A percentile compares a stretch with the other conserved stretches of the same genome.
Evolutionary conservation across 441 rosid species (phyloP).

Genomic region (Monsonia emarginata): DNA sequence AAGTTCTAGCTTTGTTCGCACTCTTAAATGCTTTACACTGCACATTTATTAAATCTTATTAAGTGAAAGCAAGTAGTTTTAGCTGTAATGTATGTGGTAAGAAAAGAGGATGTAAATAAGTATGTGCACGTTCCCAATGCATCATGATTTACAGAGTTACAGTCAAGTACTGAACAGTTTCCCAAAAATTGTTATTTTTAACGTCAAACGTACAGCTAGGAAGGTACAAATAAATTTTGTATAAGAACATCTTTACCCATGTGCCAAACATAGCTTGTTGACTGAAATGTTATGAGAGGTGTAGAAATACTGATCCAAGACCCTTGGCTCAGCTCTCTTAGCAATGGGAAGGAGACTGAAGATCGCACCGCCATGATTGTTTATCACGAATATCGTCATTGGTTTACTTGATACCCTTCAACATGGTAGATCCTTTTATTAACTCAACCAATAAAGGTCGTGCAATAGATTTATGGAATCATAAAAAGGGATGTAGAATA

Average conservation of each 20-base stretch:
- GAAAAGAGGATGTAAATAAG: background rate
- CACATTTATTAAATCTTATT: conserved; percentile 19
- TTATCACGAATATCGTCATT: conserved; percentile 71
- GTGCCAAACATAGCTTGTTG: conserved; percentile 61
- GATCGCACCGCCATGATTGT: conserved; percentile 95
- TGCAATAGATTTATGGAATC: background rate
- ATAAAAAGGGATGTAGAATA: background rate
- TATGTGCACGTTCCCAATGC: background rate
- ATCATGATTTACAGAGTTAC: background rate
- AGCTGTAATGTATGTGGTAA: background rate
- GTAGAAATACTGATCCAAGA: conserved; percentile 70
- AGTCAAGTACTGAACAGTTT: too few relatives aligned
- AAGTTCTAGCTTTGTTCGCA: conserved; percentile 64
- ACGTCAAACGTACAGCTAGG: too few relatives aligned
- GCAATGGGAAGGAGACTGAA: conserved; percentile 95
- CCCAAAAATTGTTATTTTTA: too few relatives aligned
- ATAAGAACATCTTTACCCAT: conserved; percentile 49
- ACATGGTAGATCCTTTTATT: conserved; percentile 17
- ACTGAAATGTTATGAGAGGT: conserved; percentile 78
- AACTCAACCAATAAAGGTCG: background rate
- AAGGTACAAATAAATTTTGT: conserved; percentile 3
- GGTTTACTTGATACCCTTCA: conserved; percentile 65
- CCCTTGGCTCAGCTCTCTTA: conserved; percentile 49
- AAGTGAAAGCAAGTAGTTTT: background rate
- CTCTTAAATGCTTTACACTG: conserved; percentile 65